A percentile compares a stretch with the other conserved stretches of the same genome.
These are phyloP conservation scores for Graphilbum fragrans DNA, from an alignment of 2,329 filamentous ascomycete genomes.

Conservation along the genomic window DNA sequence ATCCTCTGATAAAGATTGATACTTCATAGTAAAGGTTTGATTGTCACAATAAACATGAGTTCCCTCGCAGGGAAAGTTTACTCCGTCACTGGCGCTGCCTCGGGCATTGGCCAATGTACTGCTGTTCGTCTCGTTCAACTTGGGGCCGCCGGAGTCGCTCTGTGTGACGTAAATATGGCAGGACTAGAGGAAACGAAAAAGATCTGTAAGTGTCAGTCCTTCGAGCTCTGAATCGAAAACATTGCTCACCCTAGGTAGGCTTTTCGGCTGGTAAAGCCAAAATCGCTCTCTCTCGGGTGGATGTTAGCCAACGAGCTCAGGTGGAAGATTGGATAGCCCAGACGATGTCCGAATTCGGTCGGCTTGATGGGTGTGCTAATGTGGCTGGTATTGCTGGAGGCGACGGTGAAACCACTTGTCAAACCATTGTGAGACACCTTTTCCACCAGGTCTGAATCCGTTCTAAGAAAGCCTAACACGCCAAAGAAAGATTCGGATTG, in stretches of 20 bases:
- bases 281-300: conserved; percentile 1
- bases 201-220: neutral
- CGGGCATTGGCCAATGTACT: conserved; percentile 10
- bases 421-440: neutral
- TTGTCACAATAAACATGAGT: neutral
- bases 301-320: conserved; percentile 1
- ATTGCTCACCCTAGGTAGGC: too few species aligned
- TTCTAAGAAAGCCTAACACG: neutral
- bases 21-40: too few species aligned
- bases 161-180: conserved; percentile 1
- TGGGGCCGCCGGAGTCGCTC: conserved; percentile 1
- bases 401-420: conserved; percentile 1
- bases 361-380: neutral
- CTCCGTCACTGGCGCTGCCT: conserved; percentile 8
- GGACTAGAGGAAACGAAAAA: neutral
- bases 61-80: neutral
- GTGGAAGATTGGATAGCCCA: conserved; percentile 1
- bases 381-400: neutral
- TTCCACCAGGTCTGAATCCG: too few species aligned
- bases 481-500: conserved; percentile 8
- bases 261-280: neutral
- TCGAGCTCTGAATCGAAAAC: neutral
- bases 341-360: neutral
- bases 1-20: too few species aligned
- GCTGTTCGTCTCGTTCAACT: conserved; percentile 1